Evolutionary conservation across 108 stramenopile species (phyloP).

Genomic region (Epithemia pelagica): DNA sequence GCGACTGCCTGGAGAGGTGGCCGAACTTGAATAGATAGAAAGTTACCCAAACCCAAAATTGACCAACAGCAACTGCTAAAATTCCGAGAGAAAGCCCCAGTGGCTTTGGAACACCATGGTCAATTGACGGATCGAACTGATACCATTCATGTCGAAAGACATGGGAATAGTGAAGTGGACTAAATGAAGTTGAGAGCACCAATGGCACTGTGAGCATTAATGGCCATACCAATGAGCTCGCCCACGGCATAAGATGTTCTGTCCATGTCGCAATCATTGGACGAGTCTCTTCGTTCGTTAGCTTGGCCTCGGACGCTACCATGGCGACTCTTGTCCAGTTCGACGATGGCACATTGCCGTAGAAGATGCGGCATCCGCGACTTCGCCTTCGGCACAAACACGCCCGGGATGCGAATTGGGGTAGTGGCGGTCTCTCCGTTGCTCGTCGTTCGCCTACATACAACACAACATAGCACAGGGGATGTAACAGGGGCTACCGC

Average conservation of each 20-base stretch:
- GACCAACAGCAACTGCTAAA: conserved; percentile 74
- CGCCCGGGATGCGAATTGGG: too few species aligned
- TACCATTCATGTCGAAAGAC: conserved; percentile 66
- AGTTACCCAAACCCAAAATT: conserved; percentile 56
- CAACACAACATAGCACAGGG: too few species aligned
- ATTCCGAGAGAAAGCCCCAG: conserved; percentile 76
- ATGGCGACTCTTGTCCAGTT: too few species aligned
- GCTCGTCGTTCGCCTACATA: too few species aligned
- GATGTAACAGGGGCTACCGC: too few species aligned
- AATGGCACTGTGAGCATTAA: conserved; percentile 63
- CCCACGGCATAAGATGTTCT: conserved; percentile 38
- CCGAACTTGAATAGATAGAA: conserved; percentile 54
- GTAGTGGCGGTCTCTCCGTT: too few species aligned
- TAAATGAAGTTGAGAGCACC: conserved; percentile 30
- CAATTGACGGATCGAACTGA: conserved; percentile 19
- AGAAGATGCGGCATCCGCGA: too few species aligned
- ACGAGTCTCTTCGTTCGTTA: not conserved
- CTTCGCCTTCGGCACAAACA: too few species aligned
- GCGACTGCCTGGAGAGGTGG: conserved; percentile 23
- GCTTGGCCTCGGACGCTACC: not conserved
- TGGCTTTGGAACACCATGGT: conserved; percentile 37
- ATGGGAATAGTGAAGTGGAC: conserved; percentile 38
- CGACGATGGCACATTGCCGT: too few species aligned
- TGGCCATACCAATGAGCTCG: conserved; percentile 70
- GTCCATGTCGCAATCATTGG: not conserved